These are phyloP conservation scores for Arachis hypogaea DNA, from an alignment of 306 rosid species.

Conservation along the genomic window DNA sequence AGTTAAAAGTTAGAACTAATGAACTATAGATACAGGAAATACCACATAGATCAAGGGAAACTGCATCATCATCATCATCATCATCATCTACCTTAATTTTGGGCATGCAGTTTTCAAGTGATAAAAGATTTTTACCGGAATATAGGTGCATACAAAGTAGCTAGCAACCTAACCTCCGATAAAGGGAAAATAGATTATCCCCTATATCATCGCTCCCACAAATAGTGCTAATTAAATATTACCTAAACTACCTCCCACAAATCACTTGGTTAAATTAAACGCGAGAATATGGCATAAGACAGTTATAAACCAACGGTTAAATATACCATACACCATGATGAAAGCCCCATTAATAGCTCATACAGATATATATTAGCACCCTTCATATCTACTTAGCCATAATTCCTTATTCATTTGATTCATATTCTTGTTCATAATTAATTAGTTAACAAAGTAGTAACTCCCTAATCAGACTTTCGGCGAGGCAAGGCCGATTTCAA, in stretches of 20 bases:
- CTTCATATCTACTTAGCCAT: not conserved
- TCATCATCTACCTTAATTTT: not conserved
- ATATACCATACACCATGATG: not conserved
- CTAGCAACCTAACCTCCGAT: not conserved
- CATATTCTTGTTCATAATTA: constrained; percentile 11
- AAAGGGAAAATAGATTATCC: not conserved
- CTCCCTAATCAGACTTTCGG: not conserved
- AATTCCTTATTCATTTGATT: not conserved
- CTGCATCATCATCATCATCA: not conserved
- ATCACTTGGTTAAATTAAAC: constrained; percentile 13
- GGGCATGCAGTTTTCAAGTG: not conserved
- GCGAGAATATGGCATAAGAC: constrained; percentile 6
- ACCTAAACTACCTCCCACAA: constrained; percentile 11
- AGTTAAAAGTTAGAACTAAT: too few species aligned
- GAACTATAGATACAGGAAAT: not conserved
- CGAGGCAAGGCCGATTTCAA: constrained; percentile 46
- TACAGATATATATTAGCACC: not conserved
- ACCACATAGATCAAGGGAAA: not conserved
- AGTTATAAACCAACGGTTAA: constrained; percentile 56
- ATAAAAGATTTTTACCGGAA: not conserved
- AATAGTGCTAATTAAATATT: not conserved
- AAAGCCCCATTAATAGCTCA: constrained; percentile 22
- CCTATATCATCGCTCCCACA: not conserved
- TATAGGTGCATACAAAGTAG: not conserved
- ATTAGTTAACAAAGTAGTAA: not conserved